Base-by-base conservation (phyloP, 2,329 filamentous ascomycete genomes). In the Pseudopyricularia cyperi region DNA sequence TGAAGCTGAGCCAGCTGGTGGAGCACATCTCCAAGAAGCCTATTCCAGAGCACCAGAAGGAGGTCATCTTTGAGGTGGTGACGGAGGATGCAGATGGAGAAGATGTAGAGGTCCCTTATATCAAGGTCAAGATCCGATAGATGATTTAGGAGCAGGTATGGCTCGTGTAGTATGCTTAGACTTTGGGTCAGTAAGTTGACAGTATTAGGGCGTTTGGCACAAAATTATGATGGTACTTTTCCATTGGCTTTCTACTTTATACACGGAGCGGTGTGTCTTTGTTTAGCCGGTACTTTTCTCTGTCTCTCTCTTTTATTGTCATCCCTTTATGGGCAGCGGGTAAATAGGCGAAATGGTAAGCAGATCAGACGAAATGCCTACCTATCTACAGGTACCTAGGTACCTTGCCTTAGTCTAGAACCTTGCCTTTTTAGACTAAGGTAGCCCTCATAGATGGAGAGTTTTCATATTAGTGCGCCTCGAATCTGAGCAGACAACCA, bases 91-190 rank as follows among this genome's bases (percentile, higher is more conserved):
- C 80, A 63, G 83, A 81, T 3, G 91, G 87, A 57, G 89, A 97
- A 70, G 93, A 98, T 66, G 91, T 97, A 1, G 93, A 98, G 70
- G 86, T 97, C 58, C 93, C 93, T 4, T 97, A 95, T 66, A 88
- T 97, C 62, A 95, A 91, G 82, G 82, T 95, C 58, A 91, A 84
- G 72, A 71, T 89, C 15, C 49, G 49, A 44, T 51, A 51, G 35
- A 51, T 17, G 24, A 30, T 44, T 12, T 32, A 33, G 39, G 19
- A 44, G 7, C 17, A 12, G 24, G 22, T 15, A 14, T 44, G 19
- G 39, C 22, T 44, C 24, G 39, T 44, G 14, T 44, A 44, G 19
- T 44, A 19, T 19, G 24, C 24, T 44, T 44, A 44, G 39, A 44
- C 22, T 24, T 44, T n/a, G n/a, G 39, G 19, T 44, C 22, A 44